These are phyloP conservation scores for Xerocomellus amylosporus DNA, from an alignment of 768 basidiomycete species.

Conservation along the genomic window DNA sequence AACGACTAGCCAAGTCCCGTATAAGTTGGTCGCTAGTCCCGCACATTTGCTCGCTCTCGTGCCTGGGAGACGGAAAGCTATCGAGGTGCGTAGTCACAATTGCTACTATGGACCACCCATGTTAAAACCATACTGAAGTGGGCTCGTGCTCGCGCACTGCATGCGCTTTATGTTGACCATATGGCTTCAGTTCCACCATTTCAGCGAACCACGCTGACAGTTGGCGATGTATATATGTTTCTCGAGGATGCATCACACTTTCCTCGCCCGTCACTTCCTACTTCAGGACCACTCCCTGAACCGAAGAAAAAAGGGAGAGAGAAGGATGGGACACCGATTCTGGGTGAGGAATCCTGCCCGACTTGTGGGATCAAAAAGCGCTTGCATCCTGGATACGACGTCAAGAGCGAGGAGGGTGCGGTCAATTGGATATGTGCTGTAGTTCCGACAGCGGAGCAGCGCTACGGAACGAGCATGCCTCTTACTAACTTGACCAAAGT, in stretches of 20 bases:
- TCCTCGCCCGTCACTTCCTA: conserved; percentile 28
- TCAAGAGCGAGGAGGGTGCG: conserved; percentile 19
- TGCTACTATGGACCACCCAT: neutral
- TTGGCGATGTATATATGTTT: conserved; percentile 45
- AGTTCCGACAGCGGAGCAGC: conserved; percentile 22
- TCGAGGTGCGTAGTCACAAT: conserved; percentile 40
- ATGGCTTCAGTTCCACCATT: conserved; percentile 17
- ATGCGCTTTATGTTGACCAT: conserved; percentile 36
- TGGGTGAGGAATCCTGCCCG: conserved; percentile 26
- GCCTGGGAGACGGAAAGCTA: conserved; percentile 45
- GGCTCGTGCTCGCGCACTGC: conserved; percentile 43
- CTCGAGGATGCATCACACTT: conserved; percentile 42
- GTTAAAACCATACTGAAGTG: conserved; percentile 32
- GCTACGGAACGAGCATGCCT: conserved; percentile 18
- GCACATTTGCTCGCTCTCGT: conserved; percentile 36
- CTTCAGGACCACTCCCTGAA: conserved; percentile 4
- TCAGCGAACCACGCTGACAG: conserved; percentile 30
- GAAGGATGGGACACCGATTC: conserved; percentile 20
- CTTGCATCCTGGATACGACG: conserved; percentile 22
- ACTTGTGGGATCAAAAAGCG: conserved; percentile 31
- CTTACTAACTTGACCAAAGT: conserved; percentile 16
- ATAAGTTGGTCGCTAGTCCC: conserved; percentile 37
- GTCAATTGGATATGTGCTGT: conserved; percentile 24
- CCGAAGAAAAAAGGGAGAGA: conserved; percentile 27
- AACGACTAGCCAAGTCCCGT: conserved; percentile 32